Evolutionary conservation across 2,329 filamentous ascomycete genomes (phyloP).

Genomic region (Trichoderma asperellum): DNA sequence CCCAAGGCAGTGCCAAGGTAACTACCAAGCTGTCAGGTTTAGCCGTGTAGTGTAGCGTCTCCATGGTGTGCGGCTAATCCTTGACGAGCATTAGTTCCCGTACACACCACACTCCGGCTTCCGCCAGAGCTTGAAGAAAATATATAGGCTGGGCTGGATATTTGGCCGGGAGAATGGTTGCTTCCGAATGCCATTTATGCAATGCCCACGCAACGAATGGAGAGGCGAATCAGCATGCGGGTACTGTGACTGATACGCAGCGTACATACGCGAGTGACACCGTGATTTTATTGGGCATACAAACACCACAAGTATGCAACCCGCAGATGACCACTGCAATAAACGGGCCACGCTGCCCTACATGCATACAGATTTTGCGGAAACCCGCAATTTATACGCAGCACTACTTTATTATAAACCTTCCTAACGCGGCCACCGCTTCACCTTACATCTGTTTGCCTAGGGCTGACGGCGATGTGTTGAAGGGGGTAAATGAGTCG

Average conservation of each 20-base stretch:
- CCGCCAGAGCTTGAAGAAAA: neutral
- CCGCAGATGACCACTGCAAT: neutral
- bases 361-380: neutral
- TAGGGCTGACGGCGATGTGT: neutral
- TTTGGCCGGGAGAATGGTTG: neutral
- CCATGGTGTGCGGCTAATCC: constrained; percentile 14
- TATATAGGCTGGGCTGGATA: neutral
- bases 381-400: neutral
- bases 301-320: neutral
- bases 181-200: neutral
- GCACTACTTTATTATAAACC: neutral
- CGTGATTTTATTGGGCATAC: neutral
- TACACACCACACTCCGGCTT: constrained; percentile 23
- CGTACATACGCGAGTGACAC: neutral
- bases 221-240: neutral
- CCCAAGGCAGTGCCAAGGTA: neutral
- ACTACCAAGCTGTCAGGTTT: neutral
- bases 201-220: neutral
- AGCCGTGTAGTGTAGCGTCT: neutral
- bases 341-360: neutral
- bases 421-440: neutral
- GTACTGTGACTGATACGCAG: neutral
- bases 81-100: constrained; percentile 26
- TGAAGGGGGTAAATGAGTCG: too few relatives aligned
- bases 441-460: neutral